phyloP scores from a whole-genome alignment of 2,329 filamentous ascomycete genomes.

The Aspergillus puulaauensis region DNA sequence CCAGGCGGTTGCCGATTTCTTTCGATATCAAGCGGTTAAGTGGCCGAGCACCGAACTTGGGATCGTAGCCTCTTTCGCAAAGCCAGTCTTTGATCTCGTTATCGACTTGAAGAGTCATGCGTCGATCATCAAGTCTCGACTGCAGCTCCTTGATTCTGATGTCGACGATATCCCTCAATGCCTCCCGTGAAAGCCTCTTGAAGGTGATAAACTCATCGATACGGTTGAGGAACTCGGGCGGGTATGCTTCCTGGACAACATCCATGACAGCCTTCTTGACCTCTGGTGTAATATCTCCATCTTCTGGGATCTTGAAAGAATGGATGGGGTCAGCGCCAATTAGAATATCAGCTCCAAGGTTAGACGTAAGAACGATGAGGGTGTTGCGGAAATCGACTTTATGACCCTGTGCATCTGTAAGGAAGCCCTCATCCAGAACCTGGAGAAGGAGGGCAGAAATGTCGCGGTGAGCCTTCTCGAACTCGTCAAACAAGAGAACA shows the following conservation, averaged over 20 bases:
- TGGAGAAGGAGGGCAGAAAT: slow-evolving; percentile 90
- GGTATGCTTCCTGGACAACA: slow-evolving; percentile 70
- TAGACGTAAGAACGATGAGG: slow-evolving; percentile 93
- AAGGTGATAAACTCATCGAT: slow-evolving; percentile 98
- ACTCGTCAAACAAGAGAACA: slow-evolving; percentile 92
- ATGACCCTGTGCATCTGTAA: slow-evolving; percentile 93
- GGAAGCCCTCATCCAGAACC: slow-evolving; percentile 91
- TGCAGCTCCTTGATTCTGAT: slow-evolving; percentile 87
- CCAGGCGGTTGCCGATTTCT: slow-evolving; percentile 83
- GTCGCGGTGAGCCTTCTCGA: slow-evolving; percentile 95
- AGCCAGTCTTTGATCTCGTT: slow-evolving; percentile 79
- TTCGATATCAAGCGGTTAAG: slow-evolving; percentile 88
- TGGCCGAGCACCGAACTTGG: slow-evolving; percentile 85
- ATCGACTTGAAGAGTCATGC: slow-evolving; percentile 73
- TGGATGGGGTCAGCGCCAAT: slow-evolving; percentile 70
- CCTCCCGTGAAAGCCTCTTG: slow-evolving; percentile 74
- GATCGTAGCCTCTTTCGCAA: slow-evolving; percentile 85
- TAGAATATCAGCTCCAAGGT: slow-evolving; percentile 88
- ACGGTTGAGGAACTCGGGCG: slow-evolving; percentile 93
- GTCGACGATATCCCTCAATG: slow-evolving; percentile 88
- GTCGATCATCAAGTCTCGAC: slow-evolving; percentile 74
- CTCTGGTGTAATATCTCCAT: slow-evolving; percentile 69
- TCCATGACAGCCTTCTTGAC: slow-evolving; percentile 84
- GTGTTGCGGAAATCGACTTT: slow-evolving; percentile 97
- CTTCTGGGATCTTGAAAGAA: slow-evolving; percentile 60